Evolutionary conservation across 2,329 filamentous ascomycete genomes (phyloP), one percentile per base, ranked within the genome.

Genomic region (Xylaria sp.): DNA sequence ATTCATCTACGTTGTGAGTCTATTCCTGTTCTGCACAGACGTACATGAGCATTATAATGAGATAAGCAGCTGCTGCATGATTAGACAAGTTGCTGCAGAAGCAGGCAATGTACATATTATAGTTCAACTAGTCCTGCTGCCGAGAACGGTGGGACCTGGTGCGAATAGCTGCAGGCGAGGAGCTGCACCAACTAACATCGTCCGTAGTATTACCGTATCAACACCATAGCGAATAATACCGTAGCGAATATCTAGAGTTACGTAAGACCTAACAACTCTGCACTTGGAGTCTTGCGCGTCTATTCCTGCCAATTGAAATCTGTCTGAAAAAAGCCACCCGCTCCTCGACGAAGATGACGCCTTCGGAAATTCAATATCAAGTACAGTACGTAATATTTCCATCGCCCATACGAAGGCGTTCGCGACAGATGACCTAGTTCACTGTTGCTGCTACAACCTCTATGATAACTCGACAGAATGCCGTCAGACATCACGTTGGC

Each of bases 61-160:
- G 50, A 47, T 21, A 39, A 36, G 24, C 12, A 51, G 11, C 21
- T 30, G 48, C 42, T 32, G 34, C 34, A 61, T 57, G 21, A 57
- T 45, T 1, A 42, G 47, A 57, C 32, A 12, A 54, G 6, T 12
- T 19, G 21, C 36, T 51, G 61, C 24, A 34, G 34, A 36, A 3
- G n/a, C 34, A 54, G 27, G 45, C 19, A 47, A 32, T 14, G 36
- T n/a, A 48, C 32, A 57, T 34, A 21, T 30, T 47, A 21, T 30
- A 27, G 30, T 45, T 30, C 36, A 27, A 47, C 48, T 47, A 65
- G 45, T 32, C 14, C 11, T 21, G n/a, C 27, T 57, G 36, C 36
- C 12, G 36, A 39, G 45, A 27, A 27, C n/a, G 34, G 66, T 61
- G 58, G 58, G 47, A 62, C 66, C 62, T 51, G n/a, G 62, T 50